Evolutionary conservation across 2,329 filamentous ascomycete genomes (phyloP).

Genomic region (Colletotrichum liriopes): DNA sequence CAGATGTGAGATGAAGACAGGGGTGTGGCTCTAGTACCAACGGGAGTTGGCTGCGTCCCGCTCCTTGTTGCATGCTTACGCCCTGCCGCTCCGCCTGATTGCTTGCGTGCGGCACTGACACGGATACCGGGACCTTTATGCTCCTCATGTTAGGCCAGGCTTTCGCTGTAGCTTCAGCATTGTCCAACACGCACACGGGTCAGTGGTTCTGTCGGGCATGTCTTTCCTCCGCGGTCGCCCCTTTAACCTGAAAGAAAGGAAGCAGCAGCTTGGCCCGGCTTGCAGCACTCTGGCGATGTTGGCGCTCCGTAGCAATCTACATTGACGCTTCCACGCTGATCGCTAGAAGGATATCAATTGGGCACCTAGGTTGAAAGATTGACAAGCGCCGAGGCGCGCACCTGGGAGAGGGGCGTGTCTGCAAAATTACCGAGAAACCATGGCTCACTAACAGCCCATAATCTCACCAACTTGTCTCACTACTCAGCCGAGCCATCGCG

Average conservation of each 20-base stretch:
- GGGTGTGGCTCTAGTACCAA: slow-evolving; percentile 13
- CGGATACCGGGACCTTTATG: not conserved
- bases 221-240: not conserved
- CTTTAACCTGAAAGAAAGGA: slow-evolving; percentile 19
- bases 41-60: slow-evolving; percentile 32
- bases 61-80: slow-evolving; percentile 23
- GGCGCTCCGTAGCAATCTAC: not conserved
- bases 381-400: not conserved
- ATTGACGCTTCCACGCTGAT: slow-evolving; percentile 14
- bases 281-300: not conserved
- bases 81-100: slow-evolving; percentile 16
- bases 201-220: slow-evolving; percentile 25
- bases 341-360: not conserved
- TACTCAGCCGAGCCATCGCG: slow-evolving; percentile 19
- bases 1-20: not conserved
- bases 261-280: not conserved
- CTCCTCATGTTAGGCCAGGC: slow-evolving; percentile 11
- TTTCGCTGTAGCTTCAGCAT: slow-evolving; percentile 19
- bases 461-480: slow-evolving; percentile 26
- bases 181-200: slow-evolving; percentile 33
- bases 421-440: slow-evolving; percentile 21
- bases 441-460: slow-evolving; percentile 20
- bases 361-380: not conserved
- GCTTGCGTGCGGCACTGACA: not conserved
- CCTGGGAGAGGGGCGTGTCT: slow-evolving; percentile 15